A percentile compares a stretch with the other conserved stretches of the same genome.
These are phyloP conservation scores for Schwanniomyces sp. DNA, from an alignment of 805 yeast species.

Conservation along the genomic window DNA sequence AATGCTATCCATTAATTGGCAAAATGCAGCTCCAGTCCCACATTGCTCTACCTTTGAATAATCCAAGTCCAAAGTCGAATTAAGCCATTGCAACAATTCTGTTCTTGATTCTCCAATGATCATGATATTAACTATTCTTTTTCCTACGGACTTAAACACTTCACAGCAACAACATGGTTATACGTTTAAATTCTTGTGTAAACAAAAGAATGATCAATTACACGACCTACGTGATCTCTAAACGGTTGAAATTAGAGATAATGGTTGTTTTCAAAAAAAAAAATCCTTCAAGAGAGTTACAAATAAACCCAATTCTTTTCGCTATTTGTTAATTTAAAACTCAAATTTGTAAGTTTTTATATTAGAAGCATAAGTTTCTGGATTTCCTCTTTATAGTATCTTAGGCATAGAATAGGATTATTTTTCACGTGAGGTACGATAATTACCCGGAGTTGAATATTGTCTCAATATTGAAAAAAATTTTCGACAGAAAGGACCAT, in stretches of 20 bases:
- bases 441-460: slow-evolving; percentile 1
- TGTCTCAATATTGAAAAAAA: slow-evolving; percentile 3
- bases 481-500: not conserved
- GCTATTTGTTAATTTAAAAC: no score
- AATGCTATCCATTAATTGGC: slow-evolving; percentile 87
- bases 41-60: slow-evolving; percentile 85
- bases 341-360: no score
- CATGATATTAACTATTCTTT: slow-evolving; percentile 1
- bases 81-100: slow-evolving; percentile 84
- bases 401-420: not conserved
- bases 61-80: slow-evolving; percentile 61
- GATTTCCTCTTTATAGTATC: no score
- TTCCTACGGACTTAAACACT: not conserved
- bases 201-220: not conserved
- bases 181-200: not conserved
- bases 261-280: no score
- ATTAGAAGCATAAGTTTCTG: no score
- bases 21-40: slow-evolving; percentile 94
- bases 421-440: not conserved
- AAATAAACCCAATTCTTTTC: no score
- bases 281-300: no score
- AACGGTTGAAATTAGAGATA: no score
- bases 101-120: slow-evolving; percentile 71
- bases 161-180: no score
- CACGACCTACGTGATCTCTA: not conserved